These are phyloP conservation scores for Lactifluus echinatus DNA, from an alignment of 768 basidiomycete species.

Conservation along the genomic window DNA sequence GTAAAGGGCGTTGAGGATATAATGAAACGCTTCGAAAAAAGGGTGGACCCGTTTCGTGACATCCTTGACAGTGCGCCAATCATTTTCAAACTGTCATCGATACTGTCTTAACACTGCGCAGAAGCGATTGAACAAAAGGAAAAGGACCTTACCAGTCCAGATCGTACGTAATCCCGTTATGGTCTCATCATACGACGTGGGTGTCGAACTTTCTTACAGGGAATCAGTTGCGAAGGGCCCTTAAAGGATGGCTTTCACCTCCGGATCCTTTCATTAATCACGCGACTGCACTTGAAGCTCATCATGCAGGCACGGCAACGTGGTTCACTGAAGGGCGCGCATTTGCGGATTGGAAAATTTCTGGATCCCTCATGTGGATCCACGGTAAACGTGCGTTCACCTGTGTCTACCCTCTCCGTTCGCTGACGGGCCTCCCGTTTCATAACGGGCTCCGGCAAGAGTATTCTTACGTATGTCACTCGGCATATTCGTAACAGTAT, in stretches of 20 bases:
- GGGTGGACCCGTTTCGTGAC: background rate
- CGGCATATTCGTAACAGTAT: too few species aligned
- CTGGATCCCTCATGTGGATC: background rate
- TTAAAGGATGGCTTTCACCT: background rate
- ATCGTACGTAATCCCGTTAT: background rate
- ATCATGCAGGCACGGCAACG: background rate
- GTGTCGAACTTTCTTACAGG: background rate
- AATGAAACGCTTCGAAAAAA: background rate
- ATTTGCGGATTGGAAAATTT: background rate
- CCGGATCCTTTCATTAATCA: slow-evolving; percentile 1
- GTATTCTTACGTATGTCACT: background rate
- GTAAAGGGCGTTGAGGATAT: background rate
- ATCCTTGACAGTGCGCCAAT: background rate
- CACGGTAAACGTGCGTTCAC: background rate
- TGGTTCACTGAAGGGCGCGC: background rate
- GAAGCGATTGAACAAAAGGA: background rate
- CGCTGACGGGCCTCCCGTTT: background rate
- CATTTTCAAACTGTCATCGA: too few species aligned
- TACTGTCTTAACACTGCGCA: background rate
- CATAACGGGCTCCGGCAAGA: background rate
- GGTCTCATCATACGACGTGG: background rate
- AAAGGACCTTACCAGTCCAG: background rate
- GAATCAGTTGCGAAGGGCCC: background rate
- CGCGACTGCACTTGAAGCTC: background rate
- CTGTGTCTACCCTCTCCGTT: background rate